Base-by-base conservation (phyloP, 805 yeast species). In the Grigorovia yakushimaensis region DNA sequence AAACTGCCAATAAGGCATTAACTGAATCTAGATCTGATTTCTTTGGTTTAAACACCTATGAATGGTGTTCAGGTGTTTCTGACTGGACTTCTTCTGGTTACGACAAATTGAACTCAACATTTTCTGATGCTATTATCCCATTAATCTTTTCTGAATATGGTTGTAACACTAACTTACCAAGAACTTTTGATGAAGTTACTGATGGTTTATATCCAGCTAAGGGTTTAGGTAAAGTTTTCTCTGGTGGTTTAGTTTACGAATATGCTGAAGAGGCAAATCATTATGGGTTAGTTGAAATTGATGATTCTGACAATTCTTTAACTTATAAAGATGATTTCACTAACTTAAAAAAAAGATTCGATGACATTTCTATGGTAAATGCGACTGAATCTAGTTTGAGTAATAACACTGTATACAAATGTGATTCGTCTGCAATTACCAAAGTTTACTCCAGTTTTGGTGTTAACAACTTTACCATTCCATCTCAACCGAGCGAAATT, bases 161-260 rank as follows among this genome's bases (percentile, higher is more conserved):
- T 50, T 91, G 97, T 71, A 89, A 85, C 70, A 73, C 70, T 46
- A 70, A 72, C 21, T 54, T 72, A 5, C 96, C 96, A 55, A 81
- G 98, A 71, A 79, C 88, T 13, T 91, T 89, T 70, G 81, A 81
- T 46, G 96, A 88, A 66, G 82, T 91, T 47, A 60, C 73, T 41
- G 74, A 75, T 44, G 88, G 84, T 48, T 67, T 84, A 44, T 82
- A 78, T 58, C 37, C 53, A 5, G 37, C 45, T 21, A 82, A 80
- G 43, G 79, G 87, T 18, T 74, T 91, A 68, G 62, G 79, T 44
- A 61, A 74, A 47, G 76, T 81, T 6, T 79, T 89, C 59, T 78
- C 88, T 44, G 97, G 98, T 55, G 96, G 96, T 13, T 74, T 89
- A 50, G 95, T 89, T n/a, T 89, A 88, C 67, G 95, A 89, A 68